A percentile compares a stretch with the other conserved stretches of the same genome.
These are phyloP conservation scores for Linnemannia schmuckeri DNA, from an alignment of 192 early-diverging fungal species.

Conservation along the genomic window DNA sequence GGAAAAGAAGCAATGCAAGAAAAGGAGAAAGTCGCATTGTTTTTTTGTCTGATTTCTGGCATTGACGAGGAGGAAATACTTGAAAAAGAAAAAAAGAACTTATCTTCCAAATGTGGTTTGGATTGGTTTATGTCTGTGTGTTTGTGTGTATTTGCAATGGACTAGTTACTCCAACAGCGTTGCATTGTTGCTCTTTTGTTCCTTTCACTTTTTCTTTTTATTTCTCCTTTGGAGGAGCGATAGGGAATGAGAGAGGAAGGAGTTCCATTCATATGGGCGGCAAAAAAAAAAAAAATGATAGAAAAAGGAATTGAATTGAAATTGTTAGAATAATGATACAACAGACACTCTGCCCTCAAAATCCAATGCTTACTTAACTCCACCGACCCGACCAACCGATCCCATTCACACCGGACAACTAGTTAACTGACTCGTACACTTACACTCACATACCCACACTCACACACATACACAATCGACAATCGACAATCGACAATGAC, in stretches of 20 bases:
- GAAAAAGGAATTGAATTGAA: neutral
- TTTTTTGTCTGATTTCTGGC: neutral
- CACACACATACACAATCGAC: too few relatives aligned
- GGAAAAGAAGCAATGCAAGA: too few relatives aligned
- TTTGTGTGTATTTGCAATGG: neutral
- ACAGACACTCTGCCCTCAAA: neutral
- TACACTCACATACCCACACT: neutral
- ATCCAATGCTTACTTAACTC: constrained; percentile 5
- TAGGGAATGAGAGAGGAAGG: neutral
- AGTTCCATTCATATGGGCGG: neutral
- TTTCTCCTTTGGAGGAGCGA: neutral
- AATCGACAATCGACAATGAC: neutral
- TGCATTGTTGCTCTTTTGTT: neutral
- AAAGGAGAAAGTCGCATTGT: neutral
- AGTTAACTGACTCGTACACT: neutral
- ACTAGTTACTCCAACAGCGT: neutral
- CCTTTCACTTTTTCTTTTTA: neutral
- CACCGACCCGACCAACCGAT: neutral
- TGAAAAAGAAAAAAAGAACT: neutral
- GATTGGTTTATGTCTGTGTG: neutral
- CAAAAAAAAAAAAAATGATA: neutral
- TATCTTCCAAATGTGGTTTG: constrained; percentile 4
- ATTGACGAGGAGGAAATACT: neutral
- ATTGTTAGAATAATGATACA: neutral
- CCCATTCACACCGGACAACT: neutral